A percentile compares a stretch with the other conserved stretches of the same genome.
Conservation (phyloP, 345 rosid genomes). For the Rhizophora mangle region DNA sequence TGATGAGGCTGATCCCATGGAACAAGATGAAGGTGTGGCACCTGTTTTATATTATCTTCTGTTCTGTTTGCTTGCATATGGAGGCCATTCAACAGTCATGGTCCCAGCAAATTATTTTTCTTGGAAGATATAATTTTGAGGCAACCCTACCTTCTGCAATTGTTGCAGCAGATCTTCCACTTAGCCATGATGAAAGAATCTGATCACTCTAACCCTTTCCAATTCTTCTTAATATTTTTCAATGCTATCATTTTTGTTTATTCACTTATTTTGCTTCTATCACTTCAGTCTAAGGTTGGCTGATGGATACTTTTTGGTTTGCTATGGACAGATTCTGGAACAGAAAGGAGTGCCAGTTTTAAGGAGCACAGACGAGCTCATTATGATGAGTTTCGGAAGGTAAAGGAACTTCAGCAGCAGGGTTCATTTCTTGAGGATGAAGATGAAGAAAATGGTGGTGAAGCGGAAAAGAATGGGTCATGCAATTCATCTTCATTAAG, state of each 20-base stretch:
- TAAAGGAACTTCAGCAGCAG: slow-evolving; percentile 63
- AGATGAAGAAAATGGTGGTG: slow-evolving; percentile 39
- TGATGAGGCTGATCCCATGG: slow-evolving; percentile 84
- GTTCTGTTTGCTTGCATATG: too few species aligned
- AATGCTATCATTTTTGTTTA: neutral
- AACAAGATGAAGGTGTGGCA: slow-evolving; percentile 56
- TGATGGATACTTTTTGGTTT: slow-evolving; percentile 4
- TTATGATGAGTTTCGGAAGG: slow-evolving; percentile 79
- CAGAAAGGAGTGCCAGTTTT: slow-evolving; percentile 47
- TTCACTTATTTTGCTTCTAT: neutral
- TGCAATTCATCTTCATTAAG: slow-evolving; percentile 40
- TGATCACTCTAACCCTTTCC: too few species aligned
- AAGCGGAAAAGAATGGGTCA: slow-evolving; percentile 20
- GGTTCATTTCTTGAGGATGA: slow-evolving; percentile 67
- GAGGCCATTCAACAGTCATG: too few species aligned
- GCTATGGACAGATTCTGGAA: slow-evolving; percentile 36
- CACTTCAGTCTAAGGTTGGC: neutral
- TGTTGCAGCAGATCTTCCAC: too few species aligned
- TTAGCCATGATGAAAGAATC: too few species aligned
- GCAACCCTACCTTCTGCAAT: too few species aligned
- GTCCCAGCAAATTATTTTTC: too few species aligned
- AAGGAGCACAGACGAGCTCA: slow-evolving; percentile 80
- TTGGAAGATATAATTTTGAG: too few species aligned
- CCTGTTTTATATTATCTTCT: slow-evolving; percentile 2
- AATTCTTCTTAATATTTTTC: neutral